Conservation (phyloP, 208 protist genomes). For the Wallacemonas sp. region DNA sequence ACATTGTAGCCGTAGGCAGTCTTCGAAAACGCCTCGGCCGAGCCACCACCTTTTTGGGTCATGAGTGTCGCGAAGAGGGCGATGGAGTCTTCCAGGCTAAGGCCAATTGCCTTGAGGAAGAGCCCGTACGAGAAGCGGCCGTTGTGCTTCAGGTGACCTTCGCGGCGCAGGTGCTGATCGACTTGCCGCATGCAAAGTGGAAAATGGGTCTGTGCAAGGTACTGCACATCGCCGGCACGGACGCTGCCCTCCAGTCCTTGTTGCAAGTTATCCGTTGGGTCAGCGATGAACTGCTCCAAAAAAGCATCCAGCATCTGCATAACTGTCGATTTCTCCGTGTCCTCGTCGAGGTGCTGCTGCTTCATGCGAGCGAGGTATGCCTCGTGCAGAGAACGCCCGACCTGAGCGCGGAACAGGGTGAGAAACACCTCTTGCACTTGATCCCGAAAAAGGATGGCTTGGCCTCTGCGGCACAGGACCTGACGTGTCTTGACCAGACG, state of each 20-base stretch:
- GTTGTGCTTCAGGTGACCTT: constrained; percentile 90
- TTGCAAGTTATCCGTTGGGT: constrained; percentile 53
- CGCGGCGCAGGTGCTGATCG: constrained; percentile 75
- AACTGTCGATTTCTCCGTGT: constrained; percentile 58
- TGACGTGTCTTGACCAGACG: constrained; percentile 74
- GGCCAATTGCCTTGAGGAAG: constrained; percentile 91
- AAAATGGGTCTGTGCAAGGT: constrained; percentile 84
- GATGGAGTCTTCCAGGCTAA: constrained; percentile 83
- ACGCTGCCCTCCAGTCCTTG: constrained; percentile 61
- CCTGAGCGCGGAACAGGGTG: constrained; percentile 59
- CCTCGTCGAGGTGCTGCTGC: constrained; percentile 52
- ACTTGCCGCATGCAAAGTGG: constrained; percentile 91
- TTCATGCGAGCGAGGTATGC: constrained; percentile 71
- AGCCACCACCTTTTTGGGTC: constrained; percentile 78
- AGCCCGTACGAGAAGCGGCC: constrained; percentile 89
- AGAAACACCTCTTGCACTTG: constrained; percentile 89
- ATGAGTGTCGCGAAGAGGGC: constrained; percentile 85
- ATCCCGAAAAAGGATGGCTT: constrained; percentile 73
- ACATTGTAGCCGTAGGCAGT: constrained; percentile 91
- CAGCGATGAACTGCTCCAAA: constrained; percentile 77
- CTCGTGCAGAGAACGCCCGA: constrained; percentile 75
- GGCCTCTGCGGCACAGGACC: constrained; percentile 65
- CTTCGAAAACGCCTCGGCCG: constrained; percentile 74
- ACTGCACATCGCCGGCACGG: constrained; percentile 68
- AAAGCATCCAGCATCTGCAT: constrained; percentile 88